Conservation (phyloP, 1,284 basidiomycete species). For the Cryptococcus maquisensis region DNA sequence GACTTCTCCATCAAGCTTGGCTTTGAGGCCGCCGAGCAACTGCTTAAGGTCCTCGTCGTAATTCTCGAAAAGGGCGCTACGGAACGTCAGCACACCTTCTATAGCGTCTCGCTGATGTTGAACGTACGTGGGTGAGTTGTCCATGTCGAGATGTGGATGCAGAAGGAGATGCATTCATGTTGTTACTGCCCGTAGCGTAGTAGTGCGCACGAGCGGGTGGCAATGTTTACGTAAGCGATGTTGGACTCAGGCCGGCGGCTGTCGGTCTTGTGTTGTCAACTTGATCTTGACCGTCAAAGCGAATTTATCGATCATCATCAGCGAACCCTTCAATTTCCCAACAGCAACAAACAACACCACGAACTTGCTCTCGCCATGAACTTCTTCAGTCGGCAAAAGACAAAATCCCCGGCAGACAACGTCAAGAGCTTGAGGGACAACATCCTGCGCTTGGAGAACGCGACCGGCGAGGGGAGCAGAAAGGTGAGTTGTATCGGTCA, state of each 20-base stretch:
- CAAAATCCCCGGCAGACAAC: constrained; percentile 75
- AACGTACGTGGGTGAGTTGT: constrained; percentile 49
- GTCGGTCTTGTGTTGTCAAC: background rate
- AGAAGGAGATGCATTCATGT: background rate
- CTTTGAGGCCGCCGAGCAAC: constrained; percentile 39
- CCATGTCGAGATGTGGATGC: constrained; percentile 28
- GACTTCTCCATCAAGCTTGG: constrained; percentile 45
- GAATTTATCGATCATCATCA: background rate
- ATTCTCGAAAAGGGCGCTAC: constrained; percentile 48
- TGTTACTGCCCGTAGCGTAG: background rate
- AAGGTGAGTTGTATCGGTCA: constrained; percentile 57
- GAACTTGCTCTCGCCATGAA: constrained; percentile 61
- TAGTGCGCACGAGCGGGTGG: background rate
- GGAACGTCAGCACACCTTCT: background rate
- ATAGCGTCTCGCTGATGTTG: background rate
- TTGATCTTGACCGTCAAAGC: background rate
- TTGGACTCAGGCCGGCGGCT: background rate
- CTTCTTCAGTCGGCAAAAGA: constrained; percentile 83
- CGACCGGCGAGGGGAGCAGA: constrained; percentile 65
- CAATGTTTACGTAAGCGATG: constrained; percentile 1
- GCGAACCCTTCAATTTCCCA: background rate
- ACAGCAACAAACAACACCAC: background rate
- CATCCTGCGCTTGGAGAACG: constrained; percentile 65
- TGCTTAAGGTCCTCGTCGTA: constrained; percentile 50
- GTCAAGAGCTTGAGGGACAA: constrained; percentile 74